Base-by-base conservation (phyloP, 768 basidiomycete species). In the Pisolithus tinctorius region DNA sequence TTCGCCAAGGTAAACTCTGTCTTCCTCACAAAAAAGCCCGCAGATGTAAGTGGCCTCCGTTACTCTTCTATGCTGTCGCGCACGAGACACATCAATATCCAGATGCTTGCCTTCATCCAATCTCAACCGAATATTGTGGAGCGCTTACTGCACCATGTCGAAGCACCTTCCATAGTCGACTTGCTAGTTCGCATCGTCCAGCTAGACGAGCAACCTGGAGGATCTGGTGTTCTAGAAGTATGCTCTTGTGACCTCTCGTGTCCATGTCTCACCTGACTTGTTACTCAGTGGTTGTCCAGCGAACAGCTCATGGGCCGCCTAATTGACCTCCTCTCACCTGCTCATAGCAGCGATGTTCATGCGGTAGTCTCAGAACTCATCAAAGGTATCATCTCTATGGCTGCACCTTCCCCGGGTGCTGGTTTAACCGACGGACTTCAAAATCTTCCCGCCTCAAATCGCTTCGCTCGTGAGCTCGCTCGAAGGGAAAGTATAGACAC, bases 101-200 rank as follows among this genome's bases (percentile, higher is more conserved):
- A 98, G 92, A 95, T 95, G 88, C 81, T 99, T 57, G 78, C 78
- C 38, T 97, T 96, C 69, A 90, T 99, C 54, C 84, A 87, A 66
- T 75, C 81, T 13, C 86, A 94, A 63, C 87, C 92, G 3, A 72
- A 77, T 44, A 76, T 96, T 42, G 81, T 97, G 41, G 84, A 89
- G 58, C 81, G 91, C 13, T 71, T 99, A 8, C 76, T 99, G 42
- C 74, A 75, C 31, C 90, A 95, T 60, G 83, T 98, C 53, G 89
- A 92, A 67, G 86, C 86, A 17, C 87, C 94, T 2, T 83, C 96
- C 2, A 83, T 97, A 60, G 88, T 93, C 54, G 96, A 99, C 64
- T 76, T 98, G 41, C 73, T 99, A 29, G 81, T 94, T 52, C 83
- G 93, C 51, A 85, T 97, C 46, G 84, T 96, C 49, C 88, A 93